Conservation (phyloP, 1,139 yeast genomes). For the Chernovozyma aurita region DNA sequence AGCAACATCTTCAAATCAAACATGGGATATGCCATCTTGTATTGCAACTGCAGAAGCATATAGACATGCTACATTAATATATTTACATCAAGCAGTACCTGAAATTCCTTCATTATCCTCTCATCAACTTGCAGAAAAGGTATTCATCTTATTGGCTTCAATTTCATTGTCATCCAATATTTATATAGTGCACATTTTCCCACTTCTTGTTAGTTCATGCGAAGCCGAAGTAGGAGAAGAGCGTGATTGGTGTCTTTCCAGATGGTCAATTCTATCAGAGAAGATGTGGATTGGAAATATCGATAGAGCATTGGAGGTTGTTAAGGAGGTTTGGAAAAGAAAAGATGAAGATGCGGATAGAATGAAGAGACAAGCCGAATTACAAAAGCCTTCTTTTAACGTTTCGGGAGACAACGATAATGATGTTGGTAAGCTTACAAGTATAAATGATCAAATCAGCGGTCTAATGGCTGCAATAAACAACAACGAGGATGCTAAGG, state of each 20-base stretch:
- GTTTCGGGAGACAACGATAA: constrained; percentile 2
- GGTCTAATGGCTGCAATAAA: constrained; percentile 35
- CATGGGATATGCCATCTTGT: constrained; percentile 56
- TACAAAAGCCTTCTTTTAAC: constrained; percentile 2
- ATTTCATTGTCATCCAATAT: constrained; percentile 59
- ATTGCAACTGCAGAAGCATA: constrained; percentile 69
- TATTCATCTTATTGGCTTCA: constrained; percentile 55
- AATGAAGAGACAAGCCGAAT: constrained; percentile 8
- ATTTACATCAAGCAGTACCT: constrained; percentile 66
- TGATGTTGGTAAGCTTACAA: constrained; percentile 12
- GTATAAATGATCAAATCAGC: constrained; percentile 33
- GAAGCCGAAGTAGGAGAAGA: constrained; percentile 58
- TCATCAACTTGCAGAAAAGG: constrained; percentile 55
- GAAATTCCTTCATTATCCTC: constrained; percentile 56
- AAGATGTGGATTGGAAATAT: constrained; percentile 63
- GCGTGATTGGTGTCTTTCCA: constrained; percentile 54
- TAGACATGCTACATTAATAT: constrained; percentile 52
- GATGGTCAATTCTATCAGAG: constrained; percentile 53
- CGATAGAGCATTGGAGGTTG: constrained; percentile 63
- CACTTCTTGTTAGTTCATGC: constrained; percentile 59
- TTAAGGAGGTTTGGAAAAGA: constrained; percentile 64
- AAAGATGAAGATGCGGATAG: constrained; percentile 38
- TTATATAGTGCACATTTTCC: constrained; percentile 57
- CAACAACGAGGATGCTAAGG: constrained; percentile 28
- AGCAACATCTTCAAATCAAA: constrained; percentile 12